A percentile compares a stretch with the other conserved stretches of the same genome.
Evolutionary conservation across 805 yeast genomes (phyloP).

Genomic region (Yamadazyma olivae): DNA sequence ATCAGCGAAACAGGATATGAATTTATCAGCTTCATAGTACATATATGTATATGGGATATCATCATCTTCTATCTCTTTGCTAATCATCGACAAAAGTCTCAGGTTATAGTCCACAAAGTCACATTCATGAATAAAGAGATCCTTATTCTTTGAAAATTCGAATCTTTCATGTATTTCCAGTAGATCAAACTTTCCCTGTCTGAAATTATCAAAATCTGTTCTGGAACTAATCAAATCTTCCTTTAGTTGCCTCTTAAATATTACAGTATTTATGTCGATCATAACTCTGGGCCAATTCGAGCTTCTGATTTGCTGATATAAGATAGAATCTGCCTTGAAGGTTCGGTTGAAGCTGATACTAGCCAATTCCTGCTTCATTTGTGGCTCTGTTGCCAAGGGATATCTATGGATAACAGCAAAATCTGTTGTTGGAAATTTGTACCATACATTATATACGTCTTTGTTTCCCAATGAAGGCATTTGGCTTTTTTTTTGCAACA

Average conservation of each 20-base stretch:
- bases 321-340: neutral
- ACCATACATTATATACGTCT: too few species aligned
- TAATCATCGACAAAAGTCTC: slow-evolving; percentile 4
- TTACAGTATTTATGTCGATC: neutral
- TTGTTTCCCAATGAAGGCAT: too few species aligned
- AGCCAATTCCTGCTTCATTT: slow-evolving; percentile 4
- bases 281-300: slow-evolving; percentile 1
- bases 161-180: slow-evolving; percentile 3
- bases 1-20: neutral
- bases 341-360: slow-evolving; percentile 3
- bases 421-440: too few species aligned
- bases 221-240: slow-evolving; percentile 4
- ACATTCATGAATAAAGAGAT: slow-evolving; percentile 9
- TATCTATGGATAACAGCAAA: too few species aligned
- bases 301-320: slow-evolving; percentile 1
- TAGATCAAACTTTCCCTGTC: neutral
- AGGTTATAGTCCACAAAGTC: slow-evolving; percentile 14
- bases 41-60: slow-evolving; percentile 2
- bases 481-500: too few species aligned
- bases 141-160: slow-evolving; percentile 3
- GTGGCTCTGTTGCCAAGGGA: slow-evolving; percentile 10
- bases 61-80: neutral
- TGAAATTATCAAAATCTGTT: slow-evolving; percentile 11
- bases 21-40: slow-evolving; percentile 1
- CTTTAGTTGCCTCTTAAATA: slow-evolving; percentile 9